Evolutionary conservation across 495 filamentous ascomycete species (phyloP).

Genomic region (Lasiosphaeria miniovina): DNA sequence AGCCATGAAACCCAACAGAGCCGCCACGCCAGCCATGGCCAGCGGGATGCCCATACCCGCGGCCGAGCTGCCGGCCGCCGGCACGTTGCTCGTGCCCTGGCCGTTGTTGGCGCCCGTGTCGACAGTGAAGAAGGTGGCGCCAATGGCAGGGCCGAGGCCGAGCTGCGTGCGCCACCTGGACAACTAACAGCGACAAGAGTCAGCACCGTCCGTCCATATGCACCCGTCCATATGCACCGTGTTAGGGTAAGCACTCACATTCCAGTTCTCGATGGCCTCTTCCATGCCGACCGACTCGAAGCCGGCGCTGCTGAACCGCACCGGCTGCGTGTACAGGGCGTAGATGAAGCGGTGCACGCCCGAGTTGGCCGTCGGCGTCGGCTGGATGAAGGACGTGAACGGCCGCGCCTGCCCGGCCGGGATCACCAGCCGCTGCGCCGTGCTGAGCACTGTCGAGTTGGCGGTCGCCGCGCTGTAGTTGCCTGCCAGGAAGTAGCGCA

Average conservation of each 20-base stretch:
- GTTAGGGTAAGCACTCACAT: conserved; percentile 16
- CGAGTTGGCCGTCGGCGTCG: conserved; percentile 16
- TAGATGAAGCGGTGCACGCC: conserved; percentile 29
- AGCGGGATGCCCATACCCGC: not conserved
- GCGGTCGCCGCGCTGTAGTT: conserved; percentile 21
- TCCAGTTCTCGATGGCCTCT: conserved; percentile 19
- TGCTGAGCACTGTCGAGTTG: conserved; percentile 19
- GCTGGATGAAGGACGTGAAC: conserved; percentile 22
- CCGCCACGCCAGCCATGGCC: not conserved
- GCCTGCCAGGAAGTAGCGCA: conserved; percentile 27
- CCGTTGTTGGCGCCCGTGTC: conserved; percentile 18
- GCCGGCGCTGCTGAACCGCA: conserved; percentile 17
- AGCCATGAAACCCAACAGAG: not conserved
- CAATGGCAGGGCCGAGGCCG: conserved; percentile 27
- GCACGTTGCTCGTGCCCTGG: conserved; percentile 8
- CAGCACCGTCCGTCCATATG: not conserved
- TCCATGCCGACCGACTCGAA: conserved; percentile 26
- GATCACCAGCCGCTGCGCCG: conserved; percentile 22
- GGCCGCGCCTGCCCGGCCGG: conserved; percentile 13
- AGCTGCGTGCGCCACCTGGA: conserved; percentile 20
- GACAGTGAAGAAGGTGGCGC: conserved; percentile 26
- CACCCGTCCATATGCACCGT: not conserved
- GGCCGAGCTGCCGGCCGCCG: not conserved
- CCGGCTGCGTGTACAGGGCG: conserved; percentile 27
- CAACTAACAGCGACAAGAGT: conserved; percentile 6